Evolutionary conservation across 2,329 filamentous ascomycete genomes (phyloP), one percentile per base, ranked within the genome.

Genomic region (Periconia macrospinosa): DNA sequence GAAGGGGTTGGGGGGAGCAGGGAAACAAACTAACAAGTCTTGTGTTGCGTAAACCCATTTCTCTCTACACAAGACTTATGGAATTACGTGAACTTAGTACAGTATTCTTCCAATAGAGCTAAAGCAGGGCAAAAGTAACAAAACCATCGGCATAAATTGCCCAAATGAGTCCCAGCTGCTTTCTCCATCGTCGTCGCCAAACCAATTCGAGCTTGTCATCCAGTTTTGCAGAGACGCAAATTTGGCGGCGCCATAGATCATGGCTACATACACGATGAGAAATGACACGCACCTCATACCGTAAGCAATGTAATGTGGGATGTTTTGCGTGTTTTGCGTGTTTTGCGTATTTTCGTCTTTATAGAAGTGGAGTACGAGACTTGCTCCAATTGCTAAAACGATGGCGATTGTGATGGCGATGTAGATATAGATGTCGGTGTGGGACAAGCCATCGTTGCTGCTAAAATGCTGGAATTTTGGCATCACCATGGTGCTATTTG

Each of bases 41-140:
- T n/a, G n/a, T n/a, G n/a, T n/a, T n/a, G n/a, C n/a, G n/a, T n/a
- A n/a, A n/a, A n/a, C n/a, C n/a, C n/a, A n/a, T n/a, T n/a, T n/a
- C n/a, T n/a, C n/a, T n/a, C n/a, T n/a, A n/a, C n/a, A n/a, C n/a
- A n/a, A n/a, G n/a, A n/a, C n/a, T n/a, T n/a, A n/a, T n/a, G n/a
- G n/a, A n/a, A n/a, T n/a, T n/a, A n/a, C n/a, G n/a, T n/a, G n/a
- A n/a, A n/a, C n/a, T n/a, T n/a, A n/a, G n/a, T n/a, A n/a, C n/a
- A n/a, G n/a, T n/a, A n/a, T n/a, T n/a, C n/a, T n/a, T n/a, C n/a
- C n/a, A n/a, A n/a, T n/a, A n/a, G n/a, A n/a, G n/a, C n/a, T n/a
- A n/a, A n/a, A n/a, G n/a, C n/a, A n/a, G n/a, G 44, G 44, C 44
- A 46, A 46, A 7, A 33, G 2, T 19, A 46, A 46, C 44, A 46